A percentile compares a stretch with the other conserved stretches of the same genome.
Conservation (phyloP, 345 rosid genomes). For the Conringia planisiliqua region DNA sequence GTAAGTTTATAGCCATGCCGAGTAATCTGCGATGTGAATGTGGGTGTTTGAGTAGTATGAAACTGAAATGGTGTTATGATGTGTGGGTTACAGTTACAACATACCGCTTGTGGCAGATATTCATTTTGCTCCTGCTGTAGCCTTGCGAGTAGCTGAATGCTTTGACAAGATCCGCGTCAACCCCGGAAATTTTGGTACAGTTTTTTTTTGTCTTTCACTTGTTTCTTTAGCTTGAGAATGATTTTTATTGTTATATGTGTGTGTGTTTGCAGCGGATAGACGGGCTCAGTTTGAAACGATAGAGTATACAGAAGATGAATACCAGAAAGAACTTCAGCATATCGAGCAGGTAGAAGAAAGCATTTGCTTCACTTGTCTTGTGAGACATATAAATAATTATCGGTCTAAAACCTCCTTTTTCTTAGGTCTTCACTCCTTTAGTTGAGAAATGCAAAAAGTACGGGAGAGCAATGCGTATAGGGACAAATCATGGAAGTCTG, state of each 20-base stretch:
- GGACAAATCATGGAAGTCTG: constrained; percentile 99
- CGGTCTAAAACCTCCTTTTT: not conserved
- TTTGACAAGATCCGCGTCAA: constrained; percentile 97
- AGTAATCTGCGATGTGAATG: not conserved
- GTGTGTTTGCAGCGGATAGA: constrained; percentile 81
- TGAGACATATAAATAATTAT: not conserved
- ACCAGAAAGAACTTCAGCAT: constrained; percentile 91
- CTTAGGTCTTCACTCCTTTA: constrained; percentile 86
- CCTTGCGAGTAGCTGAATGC: constrained; percentile 89
- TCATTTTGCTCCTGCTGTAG: constrained; percentile 94
- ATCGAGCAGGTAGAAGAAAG: constrained; percentile 66
- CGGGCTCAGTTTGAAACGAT: constrained; percentile 86
- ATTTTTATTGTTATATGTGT: too few relatives aligned
- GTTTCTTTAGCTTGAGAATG: constrained; percentile 10
- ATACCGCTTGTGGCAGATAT: constrained; percentile 97
- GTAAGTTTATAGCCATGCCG: constrained; percentile 36
- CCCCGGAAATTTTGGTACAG: constrained; percentile 93
- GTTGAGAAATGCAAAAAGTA: constrained; percentile 97
- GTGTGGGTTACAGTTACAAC: constrained; percentile 60
- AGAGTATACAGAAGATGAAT: constrained; percentile 93
- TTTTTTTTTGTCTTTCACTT: not conserved
- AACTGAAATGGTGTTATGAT: constrained; percentile 6
- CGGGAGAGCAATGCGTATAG: constrained; percentile 98
- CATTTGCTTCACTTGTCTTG: constrained; percentile 2
- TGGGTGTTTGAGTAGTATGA: constrained; percentile 2